phyloP scores from a whole-genome alignment of 306 rosid species.

The Carpinus viminea region DNA sequence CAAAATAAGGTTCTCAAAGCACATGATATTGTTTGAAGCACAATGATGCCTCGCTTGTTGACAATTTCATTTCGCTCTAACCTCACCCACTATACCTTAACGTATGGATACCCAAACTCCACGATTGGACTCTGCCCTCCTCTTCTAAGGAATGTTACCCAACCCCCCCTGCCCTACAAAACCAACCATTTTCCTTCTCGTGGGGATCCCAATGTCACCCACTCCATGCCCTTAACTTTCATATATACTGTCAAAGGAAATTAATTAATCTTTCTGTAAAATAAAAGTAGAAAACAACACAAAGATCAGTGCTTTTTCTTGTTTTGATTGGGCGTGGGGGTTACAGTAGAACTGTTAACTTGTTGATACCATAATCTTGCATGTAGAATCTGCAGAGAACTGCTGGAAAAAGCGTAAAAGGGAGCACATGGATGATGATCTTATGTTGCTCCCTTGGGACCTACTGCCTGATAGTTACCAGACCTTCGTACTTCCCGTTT shows the following conservation, averaged over 20 bases:
- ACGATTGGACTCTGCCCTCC: constrained; percentile 36
- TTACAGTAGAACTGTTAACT: background rate
- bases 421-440: constrained; percentile 61
- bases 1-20: constrained; percentile 40
- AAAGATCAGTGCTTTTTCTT: constrained; percentile 16
- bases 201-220: constrained; percentile 10
- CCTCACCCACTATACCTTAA: constrained; percentile 7
- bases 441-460: constrained; percentile 38
- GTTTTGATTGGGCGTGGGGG: background rate
- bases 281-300: background rate
- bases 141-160: constrained; percentile 33
- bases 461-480: constrained; percentile 41
- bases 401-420: constrained; percentile 14
- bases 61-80: constrained; percentile 31
- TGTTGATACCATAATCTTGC: constrained; percentile 22
- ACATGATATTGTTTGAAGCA: constrained; percentile 56
- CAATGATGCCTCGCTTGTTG: constrained; percentile 46
- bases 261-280: background rate
- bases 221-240: constrained; percentile 3
- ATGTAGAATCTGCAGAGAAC: constrained; percentile 30
- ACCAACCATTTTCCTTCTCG: constrained; percentile 2
- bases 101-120: constrained; percentile 19
- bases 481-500: constrained; percentile 36
- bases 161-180: constrained; percentile 23
- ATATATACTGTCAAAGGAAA: background rate